Conservation (phyloP, 805 yeast genomes). For the Hanseniaspora clermontiae region DNA sequence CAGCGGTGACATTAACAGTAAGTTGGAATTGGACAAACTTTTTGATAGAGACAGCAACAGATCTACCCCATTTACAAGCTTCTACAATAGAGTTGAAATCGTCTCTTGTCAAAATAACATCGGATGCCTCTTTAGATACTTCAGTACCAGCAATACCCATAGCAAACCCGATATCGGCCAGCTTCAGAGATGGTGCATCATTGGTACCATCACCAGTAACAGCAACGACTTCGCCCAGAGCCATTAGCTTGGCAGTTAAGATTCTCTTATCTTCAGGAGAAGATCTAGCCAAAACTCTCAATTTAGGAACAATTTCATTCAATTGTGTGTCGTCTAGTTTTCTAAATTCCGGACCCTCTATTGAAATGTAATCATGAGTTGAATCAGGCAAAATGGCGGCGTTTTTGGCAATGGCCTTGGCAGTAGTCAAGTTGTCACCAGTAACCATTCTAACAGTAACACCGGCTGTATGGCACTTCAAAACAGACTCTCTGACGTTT, state of each 20-base stretch:
- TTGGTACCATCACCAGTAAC: slow-evolving; percentile 99
- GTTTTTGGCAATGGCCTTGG: slow-evolving; percentile 74
- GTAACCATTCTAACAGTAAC: slow-evolving; percentile 96
- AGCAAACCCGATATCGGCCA: slow-evolving; percentile 96
- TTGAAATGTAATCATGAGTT: slow-evolving; percentile 44
- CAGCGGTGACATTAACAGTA: slow-evolving; percentile 96
- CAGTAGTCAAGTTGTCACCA: slow-evolving; percentile 88
- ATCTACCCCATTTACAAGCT: slow-evolving; percentile 97
- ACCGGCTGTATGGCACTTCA: slow-evolving; percentile 78
- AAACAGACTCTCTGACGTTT: slow-evolving; percentile 83
- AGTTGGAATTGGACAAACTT: slow-evolving; percentile 93
- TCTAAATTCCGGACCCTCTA: slow-evolving; percentile 91
- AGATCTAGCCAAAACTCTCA: slow-evolving; percentile 82
- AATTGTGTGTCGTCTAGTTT: slow-evolving; percentile 48
- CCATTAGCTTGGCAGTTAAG: slow-evolving; percentile 67
- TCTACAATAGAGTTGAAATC: slow-evolving; percentile 89
- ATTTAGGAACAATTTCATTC: slow-evolving; percentile 48
- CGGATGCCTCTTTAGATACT: slow-evolving; percentile 96
- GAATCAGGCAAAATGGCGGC: slow-evolving; percentile 55
- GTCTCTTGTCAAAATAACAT: slow-evolving; percentile 83
- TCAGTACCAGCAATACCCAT: slow-evolving; percentile 99
- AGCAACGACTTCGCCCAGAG: slow-evolving; percentile 86
- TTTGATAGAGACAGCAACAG: slow-evolving; percentile 86
- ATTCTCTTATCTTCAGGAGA: slow-evolving; percentile 91
- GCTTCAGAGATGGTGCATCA: slow-evolving; percentile 93